phyloP scores from a whole-genome alignment of 345 rosid genomes.

The Lepidium didymum region DNA sequence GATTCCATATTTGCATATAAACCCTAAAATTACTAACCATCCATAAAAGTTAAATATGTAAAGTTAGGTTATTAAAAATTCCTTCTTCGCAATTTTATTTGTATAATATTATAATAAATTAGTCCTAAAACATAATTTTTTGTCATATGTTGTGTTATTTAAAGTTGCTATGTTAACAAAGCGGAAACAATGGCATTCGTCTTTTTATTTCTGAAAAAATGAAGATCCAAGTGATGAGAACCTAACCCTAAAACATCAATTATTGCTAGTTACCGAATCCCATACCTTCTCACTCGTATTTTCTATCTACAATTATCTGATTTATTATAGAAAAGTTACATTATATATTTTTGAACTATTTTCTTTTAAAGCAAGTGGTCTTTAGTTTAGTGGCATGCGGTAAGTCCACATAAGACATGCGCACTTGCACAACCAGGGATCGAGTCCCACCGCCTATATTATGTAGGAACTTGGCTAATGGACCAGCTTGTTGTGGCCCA shows the following conservation, averaged over 20 bases:
- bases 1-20: conserved; percentile 28
- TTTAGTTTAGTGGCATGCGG: too few species aligned
- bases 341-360: not conserved
- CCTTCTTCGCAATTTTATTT: not conserved
- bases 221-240: not conserved
- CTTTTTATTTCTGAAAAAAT: not conserved
- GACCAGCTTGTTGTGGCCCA: too few species aligned
- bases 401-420: too few species aligned
- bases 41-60: conserved; percentile 9
- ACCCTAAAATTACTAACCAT: conserved; percentile 17
- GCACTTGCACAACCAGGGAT: too few species aligned
- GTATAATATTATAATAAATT: not conserved
- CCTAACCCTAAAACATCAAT: conserved; percentile 8
- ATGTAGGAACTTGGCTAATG: too few species aligned
- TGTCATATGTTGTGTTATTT: not conserved
- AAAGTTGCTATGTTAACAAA: not conserved
- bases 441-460: too few species aligned
- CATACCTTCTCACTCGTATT: not conserved
- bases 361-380: not conserved
- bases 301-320: not conserved
- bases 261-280: not conserved
- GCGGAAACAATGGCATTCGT: not conserved
- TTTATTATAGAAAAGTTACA: not conserved
- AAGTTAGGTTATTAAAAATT: not conserved
- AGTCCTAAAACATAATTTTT: not conserved